A percentile compares a stretch with the other conserved stretches of the same genome.
Conservation (phyloP, 495 filamentous ascomycete genomes). For the Hypoxylon lienhwacheense region DNA sequence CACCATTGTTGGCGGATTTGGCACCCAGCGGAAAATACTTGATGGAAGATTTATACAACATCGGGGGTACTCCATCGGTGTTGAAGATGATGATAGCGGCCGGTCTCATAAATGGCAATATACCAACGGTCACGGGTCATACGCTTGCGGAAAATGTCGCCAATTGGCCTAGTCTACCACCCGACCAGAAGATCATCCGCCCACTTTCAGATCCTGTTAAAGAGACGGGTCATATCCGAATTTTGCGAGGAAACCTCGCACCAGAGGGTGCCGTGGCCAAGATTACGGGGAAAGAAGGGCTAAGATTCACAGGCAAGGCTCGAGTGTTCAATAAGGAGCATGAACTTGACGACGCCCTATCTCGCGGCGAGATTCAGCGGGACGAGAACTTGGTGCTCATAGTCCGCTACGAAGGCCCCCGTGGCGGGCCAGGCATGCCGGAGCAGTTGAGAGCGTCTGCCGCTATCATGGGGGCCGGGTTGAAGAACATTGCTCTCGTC, state of each 20-base stretch:
- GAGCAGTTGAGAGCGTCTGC: slow-evolving; percentile 90
- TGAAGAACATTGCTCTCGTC: slow-evolving; percentile 87
- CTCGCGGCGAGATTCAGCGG: slow-evolving; percentile 64
- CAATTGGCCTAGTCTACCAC: slow-evolving; percentile 75
- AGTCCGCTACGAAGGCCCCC: slow-evolving; percentile 93
- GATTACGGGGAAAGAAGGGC: slow-evolving; percentile 95
- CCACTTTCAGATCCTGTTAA: slow-evolving; percentile 85
- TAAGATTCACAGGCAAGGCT: slow-evolving; percentile 77
- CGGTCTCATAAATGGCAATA: slow-evolving; percentile 77
- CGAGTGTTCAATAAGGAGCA: slow-evolving; percentile 91
- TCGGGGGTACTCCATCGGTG: slow-evolving; percentile 88
- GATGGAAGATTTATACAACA: slow-evolving; percentile 94
- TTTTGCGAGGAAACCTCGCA: slow-evolving; percentile 86
- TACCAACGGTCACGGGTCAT: slow-evolving; percentile 89
- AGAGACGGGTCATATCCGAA: slow-evolving; percentile 81
- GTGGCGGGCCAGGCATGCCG: slow-evolving; percentile 97
- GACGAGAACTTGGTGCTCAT: slow-evolving; percentile 85
- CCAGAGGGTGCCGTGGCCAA: slow-evolving; percentile 94
- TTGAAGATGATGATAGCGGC: slow-evolving; percentile 88
- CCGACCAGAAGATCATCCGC: slow-evolving; percentile 83
- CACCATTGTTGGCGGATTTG: slow-evolving; percentile 91
- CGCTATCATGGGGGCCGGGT: slow-evolving; percentile 87
- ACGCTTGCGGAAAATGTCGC: slow-evolving; percentile 87
- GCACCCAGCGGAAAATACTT: slow-evolving; percentile 84
- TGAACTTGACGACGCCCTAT: slow-evolving; percentile 74